phyloP scores from a whole-genome alignment of 1,284 basidiomycete species.

The Cerrena zonata region DNA sequence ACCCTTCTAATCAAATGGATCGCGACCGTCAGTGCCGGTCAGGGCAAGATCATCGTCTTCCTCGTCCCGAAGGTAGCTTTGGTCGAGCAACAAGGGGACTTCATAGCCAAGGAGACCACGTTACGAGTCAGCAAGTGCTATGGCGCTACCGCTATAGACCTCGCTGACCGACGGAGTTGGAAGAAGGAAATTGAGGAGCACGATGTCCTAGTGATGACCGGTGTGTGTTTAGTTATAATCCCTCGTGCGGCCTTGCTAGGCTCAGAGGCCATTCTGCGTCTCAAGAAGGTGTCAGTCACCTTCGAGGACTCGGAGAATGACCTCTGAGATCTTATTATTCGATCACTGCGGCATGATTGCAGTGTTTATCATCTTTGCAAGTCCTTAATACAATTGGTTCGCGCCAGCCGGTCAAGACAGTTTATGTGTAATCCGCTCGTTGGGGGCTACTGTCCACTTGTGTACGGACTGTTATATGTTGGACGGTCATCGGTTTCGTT shows the following conservation, averaged over 20 bases:
- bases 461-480: no score
- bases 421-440: no score
- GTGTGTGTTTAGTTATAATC: conserved; percentile 31
- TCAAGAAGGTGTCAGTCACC: not conserved
- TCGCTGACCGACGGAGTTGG: conserved; percentile 66
- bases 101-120: conserved; percentile 58
- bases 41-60: conserved; percentile 58
- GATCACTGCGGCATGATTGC: not conserved
- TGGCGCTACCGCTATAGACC: conserved; percentile 64
- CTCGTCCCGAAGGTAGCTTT: conserved; percentile 77
- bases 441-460: no score
- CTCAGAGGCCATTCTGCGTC: not conserved
- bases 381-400: no score
- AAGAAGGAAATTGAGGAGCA: conserved; percentile 50
- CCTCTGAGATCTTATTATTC: no score
- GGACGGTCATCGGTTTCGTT: no score
- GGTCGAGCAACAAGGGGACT: conserved; percentile 74
- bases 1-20: conserved; percentile 75
- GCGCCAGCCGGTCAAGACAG: no score
- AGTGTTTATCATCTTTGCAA: not conserved
- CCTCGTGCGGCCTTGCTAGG: not conserved
- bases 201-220: conserved; percentile 80
- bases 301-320: not conserved
- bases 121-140: conserved; percentile 62
- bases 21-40: conserved; percentile 40